Base-by-base conservation (phyloP, 768 basidiomycete species). In the Termitomyces sp. region DNA sequence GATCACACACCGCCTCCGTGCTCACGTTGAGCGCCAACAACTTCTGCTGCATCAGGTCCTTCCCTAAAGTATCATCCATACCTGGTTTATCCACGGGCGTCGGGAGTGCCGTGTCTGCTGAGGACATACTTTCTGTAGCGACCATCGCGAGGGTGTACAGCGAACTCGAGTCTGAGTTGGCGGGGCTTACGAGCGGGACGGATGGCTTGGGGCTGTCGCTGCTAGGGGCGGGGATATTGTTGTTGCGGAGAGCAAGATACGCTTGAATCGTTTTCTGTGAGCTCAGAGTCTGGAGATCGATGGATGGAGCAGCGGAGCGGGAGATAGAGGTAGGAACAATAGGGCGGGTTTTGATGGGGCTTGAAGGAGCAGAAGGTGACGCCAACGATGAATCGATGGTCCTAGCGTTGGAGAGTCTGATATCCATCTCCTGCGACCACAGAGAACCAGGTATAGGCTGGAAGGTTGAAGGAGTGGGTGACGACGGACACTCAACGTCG, bases 1-100 rank as follows among this genome's bases (percentile, higher is more conserved):
- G 49, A 56, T 61, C 61, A 46, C 63, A 68, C 17, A 61, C 61
- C 30, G 61, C 63, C 40, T 67, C 63, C 19, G 65, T 52, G 32
- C 62, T 64, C 14, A 53, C 37, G 46, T 57, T 65, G 21, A 61
- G 27, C 32, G 25, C 52, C 25, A 59, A 34, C 55, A 57, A 46
- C n/a, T 60, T 54, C 40, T 46, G 52, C 19, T 60, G 60, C 49
- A 23, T 50, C 21, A 65, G 21, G 7, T 63, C 61, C 56, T 50
- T 60, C n/a, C 40, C 56, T 11, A 56, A 16, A 5, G 21, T 42
- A 16, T 59, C 59, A 1, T 42, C 45, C 42, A 57, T 19, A 37
- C 45, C 59, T 49, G 56, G 41, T 11, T 42, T 65, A 41, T 73
- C 72, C 2, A 66, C 57, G 30, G 72, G 72, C 2, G 71, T 73